Conservation (phyloP, 805 yeast genomes). For the Nakazawaea ambrosiae region DNA sequence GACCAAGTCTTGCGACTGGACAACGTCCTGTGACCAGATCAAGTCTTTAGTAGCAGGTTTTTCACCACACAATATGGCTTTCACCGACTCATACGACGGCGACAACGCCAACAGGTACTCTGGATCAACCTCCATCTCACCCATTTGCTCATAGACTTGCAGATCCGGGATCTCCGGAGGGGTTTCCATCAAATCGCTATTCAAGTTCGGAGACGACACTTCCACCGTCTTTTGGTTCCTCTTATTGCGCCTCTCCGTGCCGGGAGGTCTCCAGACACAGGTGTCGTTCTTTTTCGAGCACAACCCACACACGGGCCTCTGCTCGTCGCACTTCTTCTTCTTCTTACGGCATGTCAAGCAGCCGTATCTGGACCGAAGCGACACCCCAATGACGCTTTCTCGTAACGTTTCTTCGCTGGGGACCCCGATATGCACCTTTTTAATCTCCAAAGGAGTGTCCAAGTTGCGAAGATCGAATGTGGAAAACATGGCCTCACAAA, state of each 20-base stretch:
- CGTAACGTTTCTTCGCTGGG: background rate
- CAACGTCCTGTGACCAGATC: no score
- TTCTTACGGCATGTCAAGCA: slow-evolving; percentile 33
- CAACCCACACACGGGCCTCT: slow-evolving; percentile 37
- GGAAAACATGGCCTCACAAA: slow-evolving; percentile 3
- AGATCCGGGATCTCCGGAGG: no score
- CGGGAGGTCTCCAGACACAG: slow-evolving; percentile 21
- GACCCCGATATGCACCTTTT: background rate
- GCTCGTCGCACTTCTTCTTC: slow-evolving; percentile 46
- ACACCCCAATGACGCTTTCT: slow-evolving; percentile 20
- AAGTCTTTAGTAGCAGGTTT: no score
- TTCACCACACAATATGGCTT: no score
- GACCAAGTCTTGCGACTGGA: no score
- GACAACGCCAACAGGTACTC: no score
- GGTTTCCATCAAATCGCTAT: no score
- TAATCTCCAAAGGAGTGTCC: slow-evolving; percentile 4
- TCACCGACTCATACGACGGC: no score
- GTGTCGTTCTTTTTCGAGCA: slow-evolving; percentile 25
- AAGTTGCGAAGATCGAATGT: background rate
- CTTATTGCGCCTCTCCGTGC: slow-evolving; percentile 10
- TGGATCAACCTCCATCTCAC: no score
- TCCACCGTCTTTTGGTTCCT: no score
- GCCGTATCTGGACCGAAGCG: slow-evolving; percentile 29
- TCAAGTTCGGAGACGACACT: no score
- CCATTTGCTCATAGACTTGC: no score